phyloP scores from a whole-genome alignment of 2,329 filamentous ascomycete species.

The Dryadomyces sulphureus region DNA sequence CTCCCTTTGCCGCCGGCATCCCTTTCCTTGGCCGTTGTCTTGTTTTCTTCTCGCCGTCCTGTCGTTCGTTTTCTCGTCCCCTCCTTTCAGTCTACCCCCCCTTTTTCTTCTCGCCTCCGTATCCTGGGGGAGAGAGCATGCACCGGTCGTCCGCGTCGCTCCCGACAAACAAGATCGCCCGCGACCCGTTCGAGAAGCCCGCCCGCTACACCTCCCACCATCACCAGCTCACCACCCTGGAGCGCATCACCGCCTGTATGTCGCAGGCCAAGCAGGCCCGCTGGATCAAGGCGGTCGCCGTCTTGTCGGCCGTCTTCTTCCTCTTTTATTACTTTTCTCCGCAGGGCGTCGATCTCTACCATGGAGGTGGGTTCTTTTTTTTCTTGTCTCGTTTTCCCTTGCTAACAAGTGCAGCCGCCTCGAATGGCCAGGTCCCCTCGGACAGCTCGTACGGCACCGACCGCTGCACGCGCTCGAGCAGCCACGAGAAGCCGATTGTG shows the following conservation, averaged over 20 bases:
- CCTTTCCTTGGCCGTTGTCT: not conserved
- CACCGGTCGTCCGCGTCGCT: slow-evolving; percentile 51
- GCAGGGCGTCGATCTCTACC: slow-evolving; percentile 38
- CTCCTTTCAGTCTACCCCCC: no score
- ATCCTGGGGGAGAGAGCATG: slow-evolving; percentile 30
- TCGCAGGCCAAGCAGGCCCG: slow-evolving; percentile 50
- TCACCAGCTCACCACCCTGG: slow-evolving; percentile 31
- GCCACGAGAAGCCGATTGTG: slow-evolving; percentile 80
- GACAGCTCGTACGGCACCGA: slow-evolving; percentile 52
- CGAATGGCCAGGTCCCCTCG: slow-evolving; percentile 35
- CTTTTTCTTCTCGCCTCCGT: not conserved
- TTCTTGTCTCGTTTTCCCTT: not conserved
- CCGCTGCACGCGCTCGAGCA: slow-evolving; percentile 70
- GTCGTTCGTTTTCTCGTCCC: not conserved
- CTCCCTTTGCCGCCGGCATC: not conserved
- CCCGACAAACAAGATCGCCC: slow-evolving; percentile 42
- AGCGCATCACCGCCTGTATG: slow-evolving; percentile 41
- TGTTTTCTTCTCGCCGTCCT: not conserved
- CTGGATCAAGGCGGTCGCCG: slow-evolving; percentile 50
- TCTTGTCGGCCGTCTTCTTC: slow-evolving; percentile 43
- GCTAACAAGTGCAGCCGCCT: not conserved
- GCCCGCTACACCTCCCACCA: slow-evolving; percentile 39
- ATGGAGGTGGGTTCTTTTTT: slow-evolving; percentile 23
- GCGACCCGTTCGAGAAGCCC: slow-evolving; percentile 52
- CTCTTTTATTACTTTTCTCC: slow-evolving; percentile 51